A percentile compares a stretch with the other conserved stretches of the same genome.
These are phyloP conservation scores for Hericium erinaceus DNA, from an alignment of 768 basidiomycete species.

Conservation along the genomic window DNA sequence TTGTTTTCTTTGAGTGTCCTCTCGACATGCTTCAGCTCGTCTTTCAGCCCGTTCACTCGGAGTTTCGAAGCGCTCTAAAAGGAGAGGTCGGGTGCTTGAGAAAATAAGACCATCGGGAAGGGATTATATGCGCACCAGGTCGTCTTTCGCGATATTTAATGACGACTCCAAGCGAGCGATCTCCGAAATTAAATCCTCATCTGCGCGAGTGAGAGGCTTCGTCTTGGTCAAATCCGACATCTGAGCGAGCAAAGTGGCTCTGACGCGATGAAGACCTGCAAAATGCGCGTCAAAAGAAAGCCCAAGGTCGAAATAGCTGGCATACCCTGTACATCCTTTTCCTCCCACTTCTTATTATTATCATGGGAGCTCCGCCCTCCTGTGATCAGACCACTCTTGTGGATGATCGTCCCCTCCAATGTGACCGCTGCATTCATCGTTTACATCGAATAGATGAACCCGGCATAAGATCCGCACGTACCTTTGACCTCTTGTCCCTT, in stretches of 20 bases:
- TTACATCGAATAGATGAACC: not conserved
- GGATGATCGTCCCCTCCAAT: slow-evolving; percentile 92
- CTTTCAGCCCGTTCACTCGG: slow-evolving; percentile 67
- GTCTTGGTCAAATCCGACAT: slow-evolving; percentile 77
- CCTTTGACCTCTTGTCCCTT: slow-evolving; percentile 96
- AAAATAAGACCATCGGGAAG: not conserved
- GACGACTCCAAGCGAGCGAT: slow-evolving; percentile 73
- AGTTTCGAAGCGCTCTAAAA: slow-evolving; percentile 64
- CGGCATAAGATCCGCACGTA: slow-evolving; percentile 23
- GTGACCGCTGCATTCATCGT: slow-evolving; percentile 64
- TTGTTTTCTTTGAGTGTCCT: slow-evolving; percentile 54
- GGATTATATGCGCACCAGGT: slow-evolving; percentile 46
- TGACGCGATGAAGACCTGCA: slow-evolving; percentile 44
- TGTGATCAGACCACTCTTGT: slow-evolving; percentile 95
- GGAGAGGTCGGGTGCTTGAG: not conserved
- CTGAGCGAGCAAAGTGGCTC: slow-evolving; percentile 64
- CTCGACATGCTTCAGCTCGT: slow-evolving; percentile 77
- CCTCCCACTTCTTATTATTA: slow-evolving; percentile 86
- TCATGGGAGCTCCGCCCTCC: slow-evolving; percentile 79
- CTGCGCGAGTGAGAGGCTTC: slow-evolving; percentile 75
- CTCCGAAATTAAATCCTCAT: slow-evolving; percentile 70
- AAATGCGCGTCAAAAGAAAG: slow-evolving; percentile 1
- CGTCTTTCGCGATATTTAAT: slow-evolving; percentile 69
- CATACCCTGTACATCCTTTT: slow-evolving; percentile 83
- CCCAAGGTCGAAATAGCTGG: not conserved